Conservation (phyloP, 2,329 filamentous ascomycete genomes). For the Claviceps sp. region DNA sequence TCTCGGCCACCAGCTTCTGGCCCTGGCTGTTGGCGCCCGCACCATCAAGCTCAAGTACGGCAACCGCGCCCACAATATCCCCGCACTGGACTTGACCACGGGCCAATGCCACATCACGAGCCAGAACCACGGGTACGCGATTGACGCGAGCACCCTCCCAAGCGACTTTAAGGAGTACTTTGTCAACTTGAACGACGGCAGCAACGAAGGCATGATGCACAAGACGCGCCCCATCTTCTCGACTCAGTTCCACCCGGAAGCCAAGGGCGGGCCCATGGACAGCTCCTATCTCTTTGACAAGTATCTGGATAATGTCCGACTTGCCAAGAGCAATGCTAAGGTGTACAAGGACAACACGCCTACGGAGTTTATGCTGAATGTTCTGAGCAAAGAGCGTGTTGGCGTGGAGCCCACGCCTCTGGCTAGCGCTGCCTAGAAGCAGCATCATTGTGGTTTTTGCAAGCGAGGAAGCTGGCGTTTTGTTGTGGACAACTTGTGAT, state of each 20-base stretch:
- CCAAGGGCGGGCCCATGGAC: constrained; percentile 93
- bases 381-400: constrained; percentile 87
- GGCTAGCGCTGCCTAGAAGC: constrained; percentile 30
- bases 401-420: constrained; percentile 60
- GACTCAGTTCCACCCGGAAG: constrained; percentile 97
- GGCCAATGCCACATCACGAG: constrained; percentile 97
- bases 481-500: background rate
- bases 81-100: constrained; percentile 83
- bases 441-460: constrained; percentile 1
- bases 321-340: constrained; percentile 74
- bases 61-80: constrained; percentile 98
- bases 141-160: constrained; percentile 71
- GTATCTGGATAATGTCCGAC: constrained; percentile 78
- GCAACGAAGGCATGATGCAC: constrained; percentile 97
- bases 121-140: constrained; percentile 96
- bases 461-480: constrained; percentile 1
- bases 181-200: constrained; percentile 93
- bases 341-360: constrained; percentile 78
- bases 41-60: constrained; percentile 99
- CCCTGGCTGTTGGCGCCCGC: constrained; percentile 72
- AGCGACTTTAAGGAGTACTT: constrained; percentile 95
- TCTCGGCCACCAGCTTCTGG: constrained; percentile 90
- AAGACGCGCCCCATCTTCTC: constrained; percentile 93
- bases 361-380: constrained; percentile 74
- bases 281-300: constrained; percentile 93